Evolutionary conservation across 148 eudicot genomes (phyloP).

Genomic region (Bassia scoparia): DNA sequence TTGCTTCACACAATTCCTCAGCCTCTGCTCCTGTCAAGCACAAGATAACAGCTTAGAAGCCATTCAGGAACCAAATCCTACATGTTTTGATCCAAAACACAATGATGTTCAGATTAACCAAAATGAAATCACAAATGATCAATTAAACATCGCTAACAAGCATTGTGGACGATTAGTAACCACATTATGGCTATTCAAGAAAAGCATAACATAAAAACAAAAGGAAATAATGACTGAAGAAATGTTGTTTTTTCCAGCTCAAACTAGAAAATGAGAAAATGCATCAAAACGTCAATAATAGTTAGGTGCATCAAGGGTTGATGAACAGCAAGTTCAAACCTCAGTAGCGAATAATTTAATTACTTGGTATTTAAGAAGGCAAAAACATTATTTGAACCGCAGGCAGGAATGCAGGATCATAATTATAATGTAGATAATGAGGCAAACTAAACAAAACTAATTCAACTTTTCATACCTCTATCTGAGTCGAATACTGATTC

Average conservation of each 20-base stretch:
- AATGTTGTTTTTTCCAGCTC: slow-evolving; percentile 22
- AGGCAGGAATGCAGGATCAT: not conserved
- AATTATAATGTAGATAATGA: not conserved
- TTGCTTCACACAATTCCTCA: slow-evolving; percentile 62
- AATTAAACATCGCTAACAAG: too few relatives aligned
- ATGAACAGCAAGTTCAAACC: too few relatives aligned
- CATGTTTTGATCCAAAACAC: not conserved
- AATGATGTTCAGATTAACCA: too few relatives aligned
- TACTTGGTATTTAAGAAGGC: too few relatives aligned
- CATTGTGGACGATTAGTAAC: too few relatives aligned
- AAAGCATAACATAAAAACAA: too few relatives aligned
- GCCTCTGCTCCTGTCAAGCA: slow-evolving; percentile 41
- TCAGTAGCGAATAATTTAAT: too few relatives aligned
- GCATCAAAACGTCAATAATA: too few relatives aligned
- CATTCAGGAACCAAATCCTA: not conserved
- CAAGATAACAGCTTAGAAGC: slow-evolving; percentile 29
- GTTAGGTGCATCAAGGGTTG: too few relatives aligned
- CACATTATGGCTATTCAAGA: slow-evolving; percentile 1
- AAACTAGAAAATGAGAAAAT: too few relatives aligned
- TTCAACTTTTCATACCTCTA: slow-evolving; percentile 41
- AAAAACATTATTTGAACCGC: not conserved
- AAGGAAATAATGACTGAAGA: too few relatives aligned
- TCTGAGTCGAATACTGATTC: slow-evolving; percentile 34
- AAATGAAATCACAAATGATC: too few relatives aligned
- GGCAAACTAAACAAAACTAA: not conserved